Base-by-base conservation (phyloP, 23 red algal genomes). In the Gracilaria caudata region DNA sequence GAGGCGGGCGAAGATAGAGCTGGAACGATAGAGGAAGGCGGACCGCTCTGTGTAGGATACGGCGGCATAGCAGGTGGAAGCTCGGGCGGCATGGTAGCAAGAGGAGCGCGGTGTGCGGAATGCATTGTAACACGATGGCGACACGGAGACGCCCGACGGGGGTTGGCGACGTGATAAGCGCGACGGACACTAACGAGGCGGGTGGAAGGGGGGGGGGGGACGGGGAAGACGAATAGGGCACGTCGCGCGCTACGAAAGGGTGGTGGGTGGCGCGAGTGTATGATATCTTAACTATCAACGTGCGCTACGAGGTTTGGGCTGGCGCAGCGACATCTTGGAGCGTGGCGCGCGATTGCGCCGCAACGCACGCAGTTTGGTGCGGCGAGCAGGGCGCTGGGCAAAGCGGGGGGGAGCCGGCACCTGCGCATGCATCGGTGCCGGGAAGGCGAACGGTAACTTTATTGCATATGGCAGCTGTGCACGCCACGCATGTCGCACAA, bases 91-190 rank as follows among this genome's bases (percentile, higher is more conserved):
- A 47, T 28, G 4, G 58, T 36, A 53, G 79, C 63, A 17, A 66
- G 51, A 2, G 79, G 59, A 47, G 33, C 57, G 13, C 30, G 79
- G 21, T 45, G 17, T 30, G 29, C 58, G 84, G 80, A 44, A 78
- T 78, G 43, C 39, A 71, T 38, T 78, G 21, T 24, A 45, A 10
- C 1, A 68, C 17, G 29, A 7, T 0, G 17, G 20, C 0, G 49
- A 91, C 39, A n/a, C 81, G 71, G 12, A 26, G 33, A 24, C 90
- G 63, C 68, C 68, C 73, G 6, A 46, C 12, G 35, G 87, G 85
- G 38, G 92, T 17, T 24, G 43, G 45, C 43, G 77, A 36, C 29
- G 77, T 7, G 38, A 66, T 7, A 66, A 33, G 19, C 61, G 61
- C 26, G 61, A 36, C 8, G 25, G 61, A 19, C 26, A n/a, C n/a